Evolutionary conservation across 495 filamentous ascomycete species (phyloP).

Genomic region (Usnea hakonensis): DNA sequence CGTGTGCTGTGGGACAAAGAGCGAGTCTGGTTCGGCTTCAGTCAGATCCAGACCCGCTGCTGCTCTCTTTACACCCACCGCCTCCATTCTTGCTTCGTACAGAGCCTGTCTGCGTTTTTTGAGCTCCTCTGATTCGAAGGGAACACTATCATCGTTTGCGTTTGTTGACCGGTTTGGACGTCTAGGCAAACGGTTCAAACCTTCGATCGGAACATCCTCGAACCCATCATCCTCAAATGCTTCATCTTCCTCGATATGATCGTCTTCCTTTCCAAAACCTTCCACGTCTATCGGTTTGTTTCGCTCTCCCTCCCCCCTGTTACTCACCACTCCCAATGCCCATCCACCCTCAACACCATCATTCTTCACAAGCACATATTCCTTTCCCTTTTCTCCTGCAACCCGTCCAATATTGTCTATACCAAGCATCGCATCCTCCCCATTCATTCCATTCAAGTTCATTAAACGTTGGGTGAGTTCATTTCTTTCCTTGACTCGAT

Average conservation of each 20-base stretch:
- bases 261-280: constrained; percentile 49
- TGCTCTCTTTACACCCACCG: constrained; percentile 15
- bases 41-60: constrained; percentile 46
- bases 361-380: constrained; percentile 95
- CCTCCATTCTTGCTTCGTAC: constrained; percentile 33
- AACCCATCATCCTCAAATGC: constrained; percentile 64
- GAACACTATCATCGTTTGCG: constrained; percentile 19
- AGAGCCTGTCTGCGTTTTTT: constrained; percentile 38
- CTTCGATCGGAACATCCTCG: constrained; percentile 93
- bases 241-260: constrained; percentile 55
- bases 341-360: constrained; percentile 93
- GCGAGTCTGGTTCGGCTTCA: constrained; percentile 36
- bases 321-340: constrained; percentile 87
- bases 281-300: constrained; percentile 90
- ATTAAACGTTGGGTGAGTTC: constrained; percentile 93
- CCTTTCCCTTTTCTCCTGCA: constrained; percentile 80
- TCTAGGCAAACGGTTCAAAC: constrained; percentile 81
- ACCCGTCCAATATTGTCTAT: constrained; percentile 59
- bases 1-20: constrained; percentile 25
- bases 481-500: constrained; percentile 83
- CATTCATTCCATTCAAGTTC: constrained; percentile 86
- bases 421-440: constrained; percentile 56
- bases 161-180: constrained; percentile 16
- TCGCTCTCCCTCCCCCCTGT: constrained; percentile 63
- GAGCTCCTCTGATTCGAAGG: constrained; percentile 36